Conservation (phyloP, 306 rosid genomes). For the Spatholobus suberectus region DNA sequence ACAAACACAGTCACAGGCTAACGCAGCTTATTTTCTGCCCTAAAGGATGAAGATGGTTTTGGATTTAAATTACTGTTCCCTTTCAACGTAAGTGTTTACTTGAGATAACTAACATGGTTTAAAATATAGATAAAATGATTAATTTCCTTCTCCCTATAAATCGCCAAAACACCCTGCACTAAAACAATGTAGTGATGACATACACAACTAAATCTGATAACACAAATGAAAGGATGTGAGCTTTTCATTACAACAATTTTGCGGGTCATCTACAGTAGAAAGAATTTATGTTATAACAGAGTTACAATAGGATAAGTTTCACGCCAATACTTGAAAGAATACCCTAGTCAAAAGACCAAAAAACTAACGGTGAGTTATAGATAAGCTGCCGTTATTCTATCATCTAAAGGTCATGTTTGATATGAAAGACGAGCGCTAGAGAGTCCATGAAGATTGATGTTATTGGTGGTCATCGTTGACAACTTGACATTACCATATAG, state of each 20-base stretch:
- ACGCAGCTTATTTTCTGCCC: neutral
- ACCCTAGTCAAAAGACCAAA: neutral
- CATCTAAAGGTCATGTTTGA: neutral
- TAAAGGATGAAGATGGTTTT: neutral
- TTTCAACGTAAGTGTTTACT: neutral
- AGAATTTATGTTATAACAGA: neutral
- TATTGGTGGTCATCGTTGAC: conserved; percentile 44
- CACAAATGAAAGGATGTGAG: neutral
- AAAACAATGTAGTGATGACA: neutral
- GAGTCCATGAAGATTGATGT: conserved; percentile 42
- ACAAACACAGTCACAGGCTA: neutral
- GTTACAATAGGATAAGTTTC: neutral
- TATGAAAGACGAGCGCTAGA: neutral
- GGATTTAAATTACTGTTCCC: neutral
- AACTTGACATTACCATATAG: conserved; percentile 47
- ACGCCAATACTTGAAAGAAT: neutral
- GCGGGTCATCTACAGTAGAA: neutral
- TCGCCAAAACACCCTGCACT: neutral
- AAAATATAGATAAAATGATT: neutral
- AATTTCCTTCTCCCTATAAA: neutral
- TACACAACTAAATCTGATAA: neutral
- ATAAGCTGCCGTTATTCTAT: neutral
- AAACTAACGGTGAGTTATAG: neutral
- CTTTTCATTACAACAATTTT: neutral
- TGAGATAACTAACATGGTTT: neutral